Evolutionary conservation across 208 protist genomes (phyloP), one percentile per base, ranked within the genome.

Genomic region (Leishmania amazonensis): DNA sequence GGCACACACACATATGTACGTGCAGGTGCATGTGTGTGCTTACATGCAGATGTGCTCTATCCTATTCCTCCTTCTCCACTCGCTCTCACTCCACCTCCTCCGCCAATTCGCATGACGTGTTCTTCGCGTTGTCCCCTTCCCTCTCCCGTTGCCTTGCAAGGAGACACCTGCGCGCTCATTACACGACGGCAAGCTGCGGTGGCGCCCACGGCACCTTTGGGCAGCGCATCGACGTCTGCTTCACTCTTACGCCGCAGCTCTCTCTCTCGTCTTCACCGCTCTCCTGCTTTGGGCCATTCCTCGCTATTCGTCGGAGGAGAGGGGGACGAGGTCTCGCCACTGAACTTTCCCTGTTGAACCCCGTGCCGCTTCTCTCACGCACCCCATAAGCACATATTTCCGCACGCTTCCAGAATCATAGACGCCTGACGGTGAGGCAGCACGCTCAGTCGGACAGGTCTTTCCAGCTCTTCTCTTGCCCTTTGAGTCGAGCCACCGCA

Each of bases 401-500:
- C 28, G 11, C 28, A 31, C 42, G 31, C 28, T 19, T 42, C 21
- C 70, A 74, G 70, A 74, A 31, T 51, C 17, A 21, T 74, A 35
- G 70, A 74, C 45, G 8, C 70, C 28, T 8, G 70, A 9, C n/a
- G 70, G 45, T 54, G 40, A 54, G 28, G 45, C 42, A 31, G 17
- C 47, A 35, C 28, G 5, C 19, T 74, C 45, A 74, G 21, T 9
- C 45, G 3, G 28, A 53, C 5, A 74, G n/a, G 7, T 31, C 28
- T 64, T 35, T 68, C 62, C 62, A 42, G 31, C 62, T 68, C 62
- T 67, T 67, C 62, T 49, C 45, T 74, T 74, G 70, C 13, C 45
- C 9, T 51, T 51, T 21, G 28, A 15, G 45, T 38, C 13, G 0
- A 31, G 45, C 8, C 24, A 19, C 70, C 28, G 11, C 5, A 11